phyloP scores from a whole-genome alignment of 202 grass and related monocot species.

The Miscanthus sacchariflorus region DNA sequence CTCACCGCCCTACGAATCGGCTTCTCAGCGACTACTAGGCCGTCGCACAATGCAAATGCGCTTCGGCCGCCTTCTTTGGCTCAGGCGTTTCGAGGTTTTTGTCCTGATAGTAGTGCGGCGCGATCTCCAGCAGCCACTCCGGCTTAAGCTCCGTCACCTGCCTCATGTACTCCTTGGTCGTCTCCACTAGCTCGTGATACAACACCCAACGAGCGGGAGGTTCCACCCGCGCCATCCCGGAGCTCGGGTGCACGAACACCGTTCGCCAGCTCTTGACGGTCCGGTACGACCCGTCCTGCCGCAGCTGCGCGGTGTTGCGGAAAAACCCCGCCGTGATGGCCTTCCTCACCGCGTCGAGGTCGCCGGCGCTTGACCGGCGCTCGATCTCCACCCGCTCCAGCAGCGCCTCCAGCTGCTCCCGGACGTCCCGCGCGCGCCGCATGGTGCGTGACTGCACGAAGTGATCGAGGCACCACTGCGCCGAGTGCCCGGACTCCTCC shows the following conservation, averaged over 20 bases:
- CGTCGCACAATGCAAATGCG: neutral
- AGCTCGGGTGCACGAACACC: constrained; percentile 79
- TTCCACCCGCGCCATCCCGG: constrained; percentile 57
- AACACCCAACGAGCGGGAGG: constrained; percentile 61
- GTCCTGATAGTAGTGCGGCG: constrained; percentile 81
- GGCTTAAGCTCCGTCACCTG: constrained; percentile 81
- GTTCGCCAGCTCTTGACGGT: constrained; percentile 51
- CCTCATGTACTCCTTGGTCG: constrained; percentile 73
- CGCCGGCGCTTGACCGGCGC: constrained; percentile 33
- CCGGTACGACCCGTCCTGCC: constrained; percentile 48
- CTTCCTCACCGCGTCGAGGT: constrained; percentile 41
- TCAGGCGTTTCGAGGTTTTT: constrained; percentile 53
- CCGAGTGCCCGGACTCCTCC: constrained; percentile 39
- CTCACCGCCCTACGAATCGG: neutral
- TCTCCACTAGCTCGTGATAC: constrained; percentile 88
- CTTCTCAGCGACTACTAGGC: neutral
- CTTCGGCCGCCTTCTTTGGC: constrained; percentile 33
- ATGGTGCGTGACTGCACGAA: constrained; percentile 60
- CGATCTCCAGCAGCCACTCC: constrained; percentile 85
- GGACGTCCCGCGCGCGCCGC: constrained; percentile 62
- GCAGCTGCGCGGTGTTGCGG: constrained; percentile 35
- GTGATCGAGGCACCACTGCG: constrained; percentile 61
- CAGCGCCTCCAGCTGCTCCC: constrained; percentile 54
- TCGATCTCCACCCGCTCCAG: constrained; percentile 59
- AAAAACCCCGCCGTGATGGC: constrained; percentile 52